These are phyloP conservation scores for Ganoderma multipileum DNA, from an alignment of 1,284 basidiomycete genomes.

Conservation along the genomic window DNA sequence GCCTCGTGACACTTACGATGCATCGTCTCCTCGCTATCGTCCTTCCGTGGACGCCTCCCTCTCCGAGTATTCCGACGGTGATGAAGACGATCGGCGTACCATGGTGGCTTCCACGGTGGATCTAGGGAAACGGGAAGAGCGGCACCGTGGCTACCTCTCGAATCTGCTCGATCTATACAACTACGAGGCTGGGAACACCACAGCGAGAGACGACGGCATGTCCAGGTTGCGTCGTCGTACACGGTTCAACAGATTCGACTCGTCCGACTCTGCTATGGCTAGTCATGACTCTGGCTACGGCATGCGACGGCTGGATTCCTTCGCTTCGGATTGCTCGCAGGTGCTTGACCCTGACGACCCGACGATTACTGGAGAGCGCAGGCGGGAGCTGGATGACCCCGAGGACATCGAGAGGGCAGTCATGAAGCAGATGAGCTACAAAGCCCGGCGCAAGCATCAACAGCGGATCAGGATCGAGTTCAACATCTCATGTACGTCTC, in stretches of 20 bases:
- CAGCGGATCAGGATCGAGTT: slow-evolving; percentile 71
- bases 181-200: slow-evolving; percentile 35
- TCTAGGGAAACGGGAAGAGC: slow-evolving; percentile 35
- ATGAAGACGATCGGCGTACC: slow-evolving; percentile 6
- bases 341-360: slow-evolving; percentile 44
- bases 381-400: slow-evolving; percentile 56
- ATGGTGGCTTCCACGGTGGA: slow-evolving; percentile 12
- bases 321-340: slow-evolving; percentile 31
- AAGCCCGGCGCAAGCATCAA: slow-evolving; percentile 65
- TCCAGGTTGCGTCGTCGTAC: not conserved
- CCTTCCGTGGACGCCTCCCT: slow-evolving; percentile 16
- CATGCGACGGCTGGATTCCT: slow-evolving; percentile 20
- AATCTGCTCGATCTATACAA: slow-evolving; percentile 64
- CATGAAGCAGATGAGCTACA: slow-evolving; percentile 69
- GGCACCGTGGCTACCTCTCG: slow-evolving; percentile 45
- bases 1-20: slow-evolving; percentile 50
- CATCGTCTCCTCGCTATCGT: slow-evolving; percentile 38
- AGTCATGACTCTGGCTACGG: slow-evolving; percentile 18
- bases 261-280: slow-evolving; percentile 18
- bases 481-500: slow-evolving; percentile 66
- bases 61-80: slow-evolving; percentile 29
- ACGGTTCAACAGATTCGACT: slow-evolving; percentile 15
- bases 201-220: not conserved
- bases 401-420: slow-evolving; percentile 65
- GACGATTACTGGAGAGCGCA: slow-evolving; percentile 38